Evolutionary conservation across 2,329 filamentous ascomycete genomes (phyloP), one percentile per base, ranked within the genome.

Genomic region (Mycosphaerella sp.): DNA sequence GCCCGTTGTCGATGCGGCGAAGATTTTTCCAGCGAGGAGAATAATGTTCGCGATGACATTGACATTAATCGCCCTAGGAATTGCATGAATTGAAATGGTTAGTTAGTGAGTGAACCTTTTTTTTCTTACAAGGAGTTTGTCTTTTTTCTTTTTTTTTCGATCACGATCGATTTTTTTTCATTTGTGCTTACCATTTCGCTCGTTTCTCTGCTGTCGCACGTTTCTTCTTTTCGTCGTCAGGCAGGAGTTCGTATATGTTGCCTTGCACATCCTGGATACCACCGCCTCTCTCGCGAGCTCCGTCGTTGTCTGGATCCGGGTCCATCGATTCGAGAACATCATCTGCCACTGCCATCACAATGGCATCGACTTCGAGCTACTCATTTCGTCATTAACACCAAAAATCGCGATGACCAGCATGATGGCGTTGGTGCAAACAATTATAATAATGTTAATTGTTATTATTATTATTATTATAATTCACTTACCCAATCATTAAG

Each of bases 321-420:
- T 79, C 72, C 73, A 82, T 80, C 37, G 73, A 77, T 52, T 82
- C 79, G n/a, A 82, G 69, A 6, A 82, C 74, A 58, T 81, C 77
- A 59, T 80, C 78, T 9, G 79, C 75, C 35, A 81, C 70, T 18
- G 73, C 72, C 55, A 73, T 73, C 39, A 82, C 79, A 6, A 80
- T 70, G 32, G 76, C 74, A 63, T 81, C 79, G 30, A 81, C 77
- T 62, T 81, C 77, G 9, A 79, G 64, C 21, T 25, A 25, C n/a
- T n/a, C n/a, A n/a, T n/a, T n/a, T n/a, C n/a, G n/a, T n/a, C n/a
- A n/a, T n/a, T n/a, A n/a, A n/a, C n/a, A n/a, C n/a, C n/a, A n/a
- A n/a, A n/a, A n/a, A n/a, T n/a, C n/a, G n/a, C n/a, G n/a, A n/a
- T n/a, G n/a, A n/a, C n/a, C n/a, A n/a, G n/a, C n/a, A n/a, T n/a